These are phyloP conservation scores for Ophiosphaerella narmari DNA, from an alignment of 2,329 filamentous ascomycete species.

Conservation along the genomic window DNA sequence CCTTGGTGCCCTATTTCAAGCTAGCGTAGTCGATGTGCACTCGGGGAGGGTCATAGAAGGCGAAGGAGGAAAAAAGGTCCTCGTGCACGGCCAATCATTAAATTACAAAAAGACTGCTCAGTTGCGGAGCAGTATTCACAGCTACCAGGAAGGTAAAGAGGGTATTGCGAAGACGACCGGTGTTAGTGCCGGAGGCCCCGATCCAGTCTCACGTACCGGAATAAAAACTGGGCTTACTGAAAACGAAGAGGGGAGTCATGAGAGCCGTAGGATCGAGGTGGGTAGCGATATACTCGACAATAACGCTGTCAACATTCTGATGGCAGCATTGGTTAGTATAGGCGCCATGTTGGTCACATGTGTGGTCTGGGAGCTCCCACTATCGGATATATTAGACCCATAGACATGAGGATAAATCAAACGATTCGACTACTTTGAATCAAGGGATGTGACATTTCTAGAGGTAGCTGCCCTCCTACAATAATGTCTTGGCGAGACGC, in stretches of 20 bases:
- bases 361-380: constrained; percentile 38
- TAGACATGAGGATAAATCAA: background rate
- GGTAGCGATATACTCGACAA: constrained; percentile 82
- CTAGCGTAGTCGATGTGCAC: constrained; percentile 80
- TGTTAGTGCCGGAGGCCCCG: constrained; percentile 16
- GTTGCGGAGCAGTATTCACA: constrained; percentile 47
- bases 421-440: too few species aligned
- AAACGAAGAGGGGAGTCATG: constrained; percentile 41
- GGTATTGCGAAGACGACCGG: constrained; percentile 41
- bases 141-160: constrained; percentile 48
- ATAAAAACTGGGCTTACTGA: constrained; percentile 34
- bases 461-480: too few species aligned
- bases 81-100: constrained; percentile 41
- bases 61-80: constrained; percentile 68
- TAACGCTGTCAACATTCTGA: constrained; percentile 92
- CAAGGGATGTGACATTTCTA: too few species aligned
- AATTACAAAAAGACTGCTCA: constrained; percentile 37
- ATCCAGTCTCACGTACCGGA: constrained; percentile 39
- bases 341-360: constrained; percentile 67
- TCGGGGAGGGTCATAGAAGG: constrained; percentile 90
- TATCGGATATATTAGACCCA: constrained; percentile 24
- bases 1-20: constrained; percentile 82
- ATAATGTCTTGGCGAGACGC: constrained; percentile 30
- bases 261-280: constrained; percentile 63
- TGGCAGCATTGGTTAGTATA: constrained; percentile 82